These are phyloP conservation scores for Vitis hybrid DNA, from an alignment of 177 flowering plant species.

Conservation along the genomic window DNA sequence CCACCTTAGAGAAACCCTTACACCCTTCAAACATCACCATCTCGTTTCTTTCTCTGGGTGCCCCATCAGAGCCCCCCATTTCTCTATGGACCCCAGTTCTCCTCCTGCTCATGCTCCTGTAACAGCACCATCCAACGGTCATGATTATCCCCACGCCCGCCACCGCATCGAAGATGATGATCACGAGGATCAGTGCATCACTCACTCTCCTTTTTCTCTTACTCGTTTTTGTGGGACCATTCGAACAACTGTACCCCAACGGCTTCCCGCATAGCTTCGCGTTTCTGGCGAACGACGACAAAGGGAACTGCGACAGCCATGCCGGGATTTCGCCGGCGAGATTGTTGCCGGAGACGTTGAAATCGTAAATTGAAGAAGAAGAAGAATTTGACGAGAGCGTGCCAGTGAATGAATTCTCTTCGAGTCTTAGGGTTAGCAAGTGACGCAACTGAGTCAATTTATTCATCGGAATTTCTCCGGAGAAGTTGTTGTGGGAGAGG, in stretches of 20 bases:
- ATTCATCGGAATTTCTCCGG: conserved; percentile 33
- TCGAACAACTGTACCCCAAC: conserved; percentile 23
- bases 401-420: conserved; percentile 39
- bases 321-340: conserved; percentile 45
- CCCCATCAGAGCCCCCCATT: background rate
- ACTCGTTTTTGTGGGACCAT: conserved; percentile 14
- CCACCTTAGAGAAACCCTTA: background rate
- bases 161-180: conserved; percentile 14
- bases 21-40: conserved; percentile 15
- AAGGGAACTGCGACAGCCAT: conserved; percentile 25
- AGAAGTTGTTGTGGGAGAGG: conserved; percentile 36
- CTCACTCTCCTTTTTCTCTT: background rate
- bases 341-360: conserved; percentile 44
- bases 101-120: background rate
- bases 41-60: no score
- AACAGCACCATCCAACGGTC: conserved; percentile 19
- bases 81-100: conserved; percentile 4
- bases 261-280: conserved; percentile 41
- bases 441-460: conserved; percentile 24
- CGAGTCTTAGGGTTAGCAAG: conserved; percentile 46
- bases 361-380: conserved; percentile 13
- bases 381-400: conserved; percentile 3
- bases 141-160: conserved; percentile 9
- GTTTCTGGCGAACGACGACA: conserved; percentile 33
- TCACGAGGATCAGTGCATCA: background rate